Base-by-base conservation (phyloP, 1,284 basidiomycete genomes). In the Sanghuangporus baumii region DNA sequence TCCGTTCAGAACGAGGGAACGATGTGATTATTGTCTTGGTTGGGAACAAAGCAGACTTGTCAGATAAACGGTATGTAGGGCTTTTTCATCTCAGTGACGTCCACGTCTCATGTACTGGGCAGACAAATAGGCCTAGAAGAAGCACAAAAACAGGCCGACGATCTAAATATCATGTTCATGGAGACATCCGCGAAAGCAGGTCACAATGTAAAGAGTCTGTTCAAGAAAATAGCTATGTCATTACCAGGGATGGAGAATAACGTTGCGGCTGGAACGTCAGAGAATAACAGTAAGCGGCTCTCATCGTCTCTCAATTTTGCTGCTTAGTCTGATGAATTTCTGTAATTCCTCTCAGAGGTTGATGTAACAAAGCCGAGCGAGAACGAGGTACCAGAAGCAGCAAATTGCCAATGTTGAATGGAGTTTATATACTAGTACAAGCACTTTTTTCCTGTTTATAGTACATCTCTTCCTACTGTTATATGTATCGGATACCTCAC, bases 81-180 rank as follows among this genome's bases (percentile, higher is more conserved):
- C 52, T 60, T 60, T 50, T 59, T 50, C 63, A 52, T 20, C 23
- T 64, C 46, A 51, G 16, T 54, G 36, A 6, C 36, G 7, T 38
- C 6, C 20, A 50, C 4, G 7, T 20, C 12, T 59, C 23, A 46
- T 59, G 34, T 36, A 52, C 43, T 50, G 31, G 60, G 37, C 70
- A 97, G 96, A 67, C 94, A 99, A 88, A 96, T 99, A n/a, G 98
- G 96, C 5, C 84, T 96, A 6, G 97, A 99, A 74, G 96, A 99
- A 72, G 94, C 96, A 16, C 96, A 96, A 57, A 87, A 90, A 64
- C 93, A 94, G 71, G 86, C 96, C n/a, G 90, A 93, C 60, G 91
- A 97, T 73, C 81, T 97, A 66, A 91, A 90, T 71, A 92, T 99
- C 70, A 94, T 99, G 91, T 98, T 97, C 73, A 98, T 99, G 88